Percentiles rank a stretch among this genome's conserved stretches.
Conservation (phyloP, 1,139 yeast species). For the Taphrina betulina region DNA sequence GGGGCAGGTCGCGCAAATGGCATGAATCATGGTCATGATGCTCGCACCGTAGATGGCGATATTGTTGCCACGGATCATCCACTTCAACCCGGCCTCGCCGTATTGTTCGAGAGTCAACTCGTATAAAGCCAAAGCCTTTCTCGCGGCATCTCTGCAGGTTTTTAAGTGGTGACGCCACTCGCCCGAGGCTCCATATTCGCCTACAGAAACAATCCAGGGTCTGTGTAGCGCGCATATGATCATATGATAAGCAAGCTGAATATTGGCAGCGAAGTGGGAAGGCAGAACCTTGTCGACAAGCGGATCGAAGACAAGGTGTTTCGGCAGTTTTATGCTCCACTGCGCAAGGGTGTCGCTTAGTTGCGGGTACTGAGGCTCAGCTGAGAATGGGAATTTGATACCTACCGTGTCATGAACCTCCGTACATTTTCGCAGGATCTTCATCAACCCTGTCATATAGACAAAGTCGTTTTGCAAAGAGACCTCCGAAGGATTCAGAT, state of each 20-base stretch:
- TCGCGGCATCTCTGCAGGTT: slow-evolving; percentile 23
- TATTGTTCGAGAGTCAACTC: slow-evolving; percentile 17
- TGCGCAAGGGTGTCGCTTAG: slow-evolving; percentile 9
- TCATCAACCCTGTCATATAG: slow-evolving; percentile 25
- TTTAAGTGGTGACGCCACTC: slow-evolving; percentile 27
- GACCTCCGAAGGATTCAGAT: slow-evolving; percentile 7
- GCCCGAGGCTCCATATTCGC: slow-evolving; percentile 22
- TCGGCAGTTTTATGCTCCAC: slow-evolving; percentile 19
- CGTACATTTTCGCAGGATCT: slow-evolving; percentile 24
- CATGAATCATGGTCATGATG: slow-evolving; percentile 28
- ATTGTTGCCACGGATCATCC: slow-evolving; percentile 27
- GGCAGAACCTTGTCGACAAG: slow-evolving; percentile 6
- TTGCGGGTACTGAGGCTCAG: slow-evolving; percentile 26
- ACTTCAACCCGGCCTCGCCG: slow-evolving; percentile 22
- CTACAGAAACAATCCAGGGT: slow-evolving; percentile 46
- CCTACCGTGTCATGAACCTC: slow-evolving; percentile 17
- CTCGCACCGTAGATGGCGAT: slow-evolving; percentile 23
- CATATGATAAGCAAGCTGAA: slow-evolving; percentile 73
- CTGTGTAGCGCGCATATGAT: slow-evolving; percentile 70
- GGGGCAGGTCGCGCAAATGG: slow-evolving; percentile 26
- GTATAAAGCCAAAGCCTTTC: slow-evolving; percentile 2
- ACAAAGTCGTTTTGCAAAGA: slow-evolving; percentile 26
- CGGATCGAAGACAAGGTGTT: slow-evolving; percentile 4
- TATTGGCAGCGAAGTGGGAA: slow-evolving; percentile 47
- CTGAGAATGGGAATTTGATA: slow-evolving; percentile 29